Conservation (phyloP, 257 asterid genomes). For the Plectranthus barbatus region DNA sequence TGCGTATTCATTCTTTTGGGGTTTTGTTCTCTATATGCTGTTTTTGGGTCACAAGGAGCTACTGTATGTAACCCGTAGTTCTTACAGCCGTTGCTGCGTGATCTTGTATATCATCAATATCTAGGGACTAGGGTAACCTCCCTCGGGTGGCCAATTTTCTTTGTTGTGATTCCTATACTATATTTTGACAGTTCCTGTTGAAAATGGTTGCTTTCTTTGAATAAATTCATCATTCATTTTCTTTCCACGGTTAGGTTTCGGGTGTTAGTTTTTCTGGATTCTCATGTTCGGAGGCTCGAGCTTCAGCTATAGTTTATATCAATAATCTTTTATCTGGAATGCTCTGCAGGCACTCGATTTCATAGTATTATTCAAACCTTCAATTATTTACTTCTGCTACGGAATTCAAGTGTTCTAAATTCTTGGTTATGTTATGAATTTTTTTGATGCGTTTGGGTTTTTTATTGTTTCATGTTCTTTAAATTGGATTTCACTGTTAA, state of each 20-base stretch:
- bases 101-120: conserved; percentile 30
- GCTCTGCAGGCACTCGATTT: too few relatives aligned
- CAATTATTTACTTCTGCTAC: too few relatives aligned
- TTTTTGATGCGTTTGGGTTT: too few relatives aligned
- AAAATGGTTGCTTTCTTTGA: background rate
- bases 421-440: too few relatives aligned
- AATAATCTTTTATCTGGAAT: background rate
- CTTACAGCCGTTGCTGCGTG: conserved; percentile 20
- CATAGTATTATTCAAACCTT: too few relatives aligned
- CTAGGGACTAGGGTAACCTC: conserved; percentile 31
- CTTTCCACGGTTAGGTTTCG: background rate
- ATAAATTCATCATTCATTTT: conserved; percentile 11
- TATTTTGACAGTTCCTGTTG: conserved; percentile 1
- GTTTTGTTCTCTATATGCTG: conserved; percentile 19
- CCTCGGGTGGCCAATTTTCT: conserved; percentile 30
- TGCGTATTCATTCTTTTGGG: conserved; percentile 33
- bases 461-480: too few relatives aligned
- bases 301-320: background rate
- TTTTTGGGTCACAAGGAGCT: conserved; percentile 38
- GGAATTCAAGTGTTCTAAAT: too few relatives aligned
- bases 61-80: conserved; percentile 25
- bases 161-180: conserved; percentile 10
- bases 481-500: too few relatives aligned
- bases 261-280: background rate
- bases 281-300: background rate